Evolutionary conservation across 306 rosid genomes (phyloP), one percentile per base, ranked within the genome.

Genomic region (Echinosophora koreensis): DNA sequence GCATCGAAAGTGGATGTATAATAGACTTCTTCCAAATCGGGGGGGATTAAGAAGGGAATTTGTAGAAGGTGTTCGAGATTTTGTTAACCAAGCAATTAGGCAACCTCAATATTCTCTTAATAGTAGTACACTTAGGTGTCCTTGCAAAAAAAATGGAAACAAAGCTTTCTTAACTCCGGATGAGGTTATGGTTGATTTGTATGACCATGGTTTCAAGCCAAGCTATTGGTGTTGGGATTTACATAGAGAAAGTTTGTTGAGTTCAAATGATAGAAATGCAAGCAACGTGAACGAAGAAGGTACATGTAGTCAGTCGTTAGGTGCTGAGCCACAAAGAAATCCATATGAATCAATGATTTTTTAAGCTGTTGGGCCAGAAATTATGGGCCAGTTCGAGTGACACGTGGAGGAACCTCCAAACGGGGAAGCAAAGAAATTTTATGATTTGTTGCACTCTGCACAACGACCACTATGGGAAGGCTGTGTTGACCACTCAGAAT

Each of bases 371-470:
- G 42, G 66, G 0, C 41, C 66, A 1, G 4, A 59, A 59, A 32
- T 60, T 30, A 5, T 60, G 4, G 3, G 41, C 18, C 42, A 60
- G 37, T 5, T 60, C 12, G 66, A 60, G 7, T 7, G 12, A 32
- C 8, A 30, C 41, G 1, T 32, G 0, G 66, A 59, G 42, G 41
- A 59, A 59, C 66, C 16, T 10, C 17, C 17, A 30, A 30, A 59
- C 30, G 30, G 6, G 41, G 41, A 59, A 12, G 42, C 66, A 11
- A 12, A 59, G 30, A 6, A 4, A 2, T 30, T 59, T 11, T 59
- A 28, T 59, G 41, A 59, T 59, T 59, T 59, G 39, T 59, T 44
- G 50, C 50, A 44, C 50, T 44, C 50, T 44, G 13, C 50, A 44
- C 50, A 44, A 44, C 2, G 2, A 44, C 50, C 50, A 44, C 13